Percentiles rank a stretch among this genome's conserved stretches.
phyloP scores from a whole-genome alignment of 345 rosid species.

The Nephelium lappaceum region DNA sequence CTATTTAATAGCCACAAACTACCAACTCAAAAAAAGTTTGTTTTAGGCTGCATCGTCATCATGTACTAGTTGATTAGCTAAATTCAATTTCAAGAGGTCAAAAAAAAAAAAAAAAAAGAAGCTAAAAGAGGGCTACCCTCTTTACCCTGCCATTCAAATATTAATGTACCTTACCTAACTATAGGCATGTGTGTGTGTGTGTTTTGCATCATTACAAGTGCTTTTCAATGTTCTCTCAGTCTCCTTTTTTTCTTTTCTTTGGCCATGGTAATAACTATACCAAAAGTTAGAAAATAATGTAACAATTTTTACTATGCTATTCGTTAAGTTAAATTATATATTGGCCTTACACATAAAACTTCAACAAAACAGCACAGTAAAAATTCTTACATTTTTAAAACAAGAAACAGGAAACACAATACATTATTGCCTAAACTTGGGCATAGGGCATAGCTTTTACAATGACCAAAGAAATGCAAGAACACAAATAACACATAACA shows the following conservation, averaged over 20 bases:
- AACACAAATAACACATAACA: not conserved
- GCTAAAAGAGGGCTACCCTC: not conserved
- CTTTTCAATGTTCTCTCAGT: not conserved
- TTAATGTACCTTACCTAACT: too few relatives aligned
- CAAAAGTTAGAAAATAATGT: not conserved
- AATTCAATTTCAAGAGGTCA: not conserved
- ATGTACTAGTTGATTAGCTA: not conserved
- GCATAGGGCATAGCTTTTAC: not conserved
- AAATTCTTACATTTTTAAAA: not conserved
- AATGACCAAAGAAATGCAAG: not conserved
- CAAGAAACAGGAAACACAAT: not conserved
- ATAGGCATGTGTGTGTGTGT: too few relatives aligned
- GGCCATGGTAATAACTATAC: not conserved
- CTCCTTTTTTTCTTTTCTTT: not conserved
- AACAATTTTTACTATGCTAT: not conserved
- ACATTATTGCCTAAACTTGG: not conserved
- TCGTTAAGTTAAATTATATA: not conserved
- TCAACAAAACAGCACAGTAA: not conserved
- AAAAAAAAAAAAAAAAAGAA: not conserved
- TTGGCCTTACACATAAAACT: not conserved
- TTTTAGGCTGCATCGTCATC: not conserved
- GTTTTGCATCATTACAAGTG: not conserved
- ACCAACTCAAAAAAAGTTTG: not conserved
- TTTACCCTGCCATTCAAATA: too few relatives aligned
- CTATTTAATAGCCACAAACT: not conserved